Evolutionary conservation across 78 protist species (phyloP).

Genomic region (Salpingoeca rosetta): DNA sequence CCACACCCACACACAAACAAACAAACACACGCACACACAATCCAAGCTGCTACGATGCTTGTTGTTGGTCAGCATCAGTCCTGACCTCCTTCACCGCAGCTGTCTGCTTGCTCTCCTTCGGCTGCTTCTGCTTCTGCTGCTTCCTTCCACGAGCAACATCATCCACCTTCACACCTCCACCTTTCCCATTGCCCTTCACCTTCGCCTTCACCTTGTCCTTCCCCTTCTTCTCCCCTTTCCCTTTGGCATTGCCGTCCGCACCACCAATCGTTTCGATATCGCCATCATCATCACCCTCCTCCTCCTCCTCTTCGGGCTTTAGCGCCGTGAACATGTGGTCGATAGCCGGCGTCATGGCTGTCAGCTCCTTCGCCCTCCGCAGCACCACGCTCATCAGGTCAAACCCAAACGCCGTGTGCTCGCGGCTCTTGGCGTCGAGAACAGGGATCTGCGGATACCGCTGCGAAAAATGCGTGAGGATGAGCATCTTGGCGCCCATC

Average conservation of each 20-base stretch:
- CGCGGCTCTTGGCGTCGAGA: not conserved
- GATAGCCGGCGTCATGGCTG: not conserved
- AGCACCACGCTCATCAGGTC: not conserved
- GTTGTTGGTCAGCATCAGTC: no score
- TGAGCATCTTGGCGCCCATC: conserved; percentile 51
- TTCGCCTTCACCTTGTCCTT: no score
- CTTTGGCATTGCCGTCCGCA: not conserved
- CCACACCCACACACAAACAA: no score
- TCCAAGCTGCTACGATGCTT: no score
- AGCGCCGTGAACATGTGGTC: not conserved
- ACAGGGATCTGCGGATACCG: conserved; percentile 38
- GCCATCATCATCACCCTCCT: not conserved
- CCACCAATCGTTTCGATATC: not conserved
- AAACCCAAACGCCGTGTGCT: not conserved
- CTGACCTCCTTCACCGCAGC: no score
- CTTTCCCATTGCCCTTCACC: no score
- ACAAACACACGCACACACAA: no score
- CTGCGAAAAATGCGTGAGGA: conserved; percentile 84
- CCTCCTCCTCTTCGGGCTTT: not conserved
- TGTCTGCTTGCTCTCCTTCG: no score
- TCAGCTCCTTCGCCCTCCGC: not conserved
- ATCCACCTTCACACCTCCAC: no score
- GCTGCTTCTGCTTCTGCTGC: no score
- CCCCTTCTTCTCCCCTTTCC: not conserved
- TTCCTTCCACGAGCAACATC: no score